Conservation (phyloP, 306 rosid species). For the Parietaria judaica region DNA sequence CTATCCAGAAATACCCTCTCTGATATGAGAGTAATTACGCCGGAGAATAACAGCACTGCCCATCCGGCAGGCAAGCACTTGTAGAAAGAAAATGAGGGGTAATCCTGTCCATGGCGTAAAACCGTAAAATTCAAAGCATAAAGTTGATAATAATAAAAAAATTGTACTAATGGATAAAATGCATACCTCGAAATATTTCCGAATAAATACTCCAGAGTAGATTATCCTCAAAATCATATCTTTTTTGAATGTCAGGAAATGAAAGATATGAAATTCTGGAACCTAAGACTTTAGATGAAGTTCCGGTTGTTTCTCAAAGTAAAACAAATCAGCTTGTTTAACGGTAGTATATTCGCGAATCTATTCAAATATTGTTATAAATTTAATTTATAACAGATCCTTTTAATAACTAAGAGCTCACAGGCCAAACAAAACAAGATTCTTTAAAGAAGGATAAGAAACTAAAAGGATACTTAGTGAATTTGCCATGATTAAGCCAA, state of each 20-base stretch:
- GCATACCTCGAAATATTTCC: slow-evolving; percentile 67
- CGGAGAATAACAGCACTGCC: slow-evolving; percentile 52
- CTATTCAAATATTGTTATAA: too few species aligned
- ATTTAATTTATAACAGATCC: too few species aligned
- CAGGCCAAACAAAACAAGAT: too few species aligned
- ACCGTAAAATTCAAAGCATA: background rate
- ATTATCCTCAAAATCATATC: slow-evolving; percentile 83
- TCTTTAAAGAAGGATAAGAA: slow-evolving; percentile 8
- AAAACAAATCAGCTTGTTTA: too few species aligned
- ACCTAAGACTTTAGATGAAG: background rate
- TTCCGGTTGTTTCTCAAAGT: background rate
- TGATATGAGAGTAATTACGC: slow-evolving; percentile 52
- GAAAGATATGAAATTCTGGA: slow-evolving; percentile 12
- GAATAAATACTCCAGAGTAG: slow-evolving; percentile 67
- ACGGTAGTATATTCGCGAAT: too few species aligned
- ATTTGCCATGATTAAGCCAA: slow-evolving; percentile 88
- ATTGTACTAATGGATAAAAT: slow-evolving; percentile 11
- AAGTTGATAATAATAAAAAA: slow-evolving; percentile 15
- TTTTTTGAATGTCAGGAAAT: slow-evolving; percentile 60
- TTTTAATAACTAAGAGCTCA: too few species aligned
- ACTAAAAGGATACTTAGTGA: slow-evolving; percentile 74
- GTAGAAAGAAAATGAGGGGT: slow-evolving; percentile 58
- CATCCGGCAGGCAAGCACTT: slow-evolving; percentile 88
- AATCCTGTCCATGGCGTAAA: slow-evolving; percentile 40
- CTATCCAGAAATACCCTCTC: slow-evolving; percentile 70